These are phyloP conservation scores for Fusarium transvaalense DNA, from an alignment of 2,329 filamentous ascomycete genomes.

Conservation along the genomic window DNA sequence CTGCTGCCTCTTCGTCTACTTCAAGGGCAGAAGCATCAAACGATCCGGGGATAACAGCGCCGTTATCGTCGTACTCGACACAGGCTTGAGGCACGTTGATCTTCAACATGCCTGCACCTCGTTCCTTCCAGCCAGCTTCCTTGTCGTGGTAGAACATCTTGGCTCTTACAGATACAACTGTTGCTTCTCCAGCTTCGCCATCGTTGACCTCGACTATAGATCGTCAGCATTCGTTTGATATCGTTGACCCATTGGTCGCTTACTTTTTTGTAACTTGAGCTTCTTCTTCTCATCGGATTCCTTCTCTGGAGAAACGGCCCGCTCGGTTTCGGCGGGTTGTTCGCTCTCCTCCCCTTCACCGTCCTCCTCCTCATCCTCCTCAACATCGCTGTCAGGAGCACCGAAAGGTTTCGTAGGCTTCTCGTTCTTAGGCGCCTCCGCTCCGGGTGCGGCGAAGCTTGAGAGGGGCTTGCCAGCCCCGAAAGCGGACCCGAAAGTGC, in stretches of 20 bases:
- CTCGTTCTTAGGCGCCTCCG: conserved; percentile 61
- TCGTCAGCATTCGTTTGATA: conserved; percentile 45
- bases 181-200: conserved; percentile 86
- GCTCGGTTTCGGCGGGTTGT: conserved; percentile 62
- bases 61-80: conserved; percentile 67
- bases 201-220: conserved; percentile 77
- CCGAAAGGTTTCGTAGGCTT: conserved; percentile 82
- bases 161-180: conserved; percentile 79
- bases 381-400: conserved; percentile 75
- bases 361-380: conserved; percentile 60
- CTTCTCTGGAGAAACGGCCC: conserved; percentile 61
- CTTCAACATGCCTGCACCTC: conserved; percentile 85
- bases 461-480: conserved; percentile 63
- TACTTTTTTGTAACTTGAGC: conserved; percentile 76
- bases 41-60: conserved; percentile 62
- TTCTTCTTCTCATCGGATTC: conserved; percentile 75
- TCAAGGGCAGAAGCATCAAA: conserved; percentile 68
- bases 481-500: conserved; percentile 55
- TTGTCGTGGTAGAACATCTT: conserved; percentile 87
- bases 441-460: conserved; percentile 77
- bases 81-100: conserved; percentile 78
- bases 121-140: conserved; percentile 85
- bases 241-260: conserved; percentile 19
- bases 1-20: conserved; percentile 56
- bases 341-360: conserved; percentile 57